phyloP scores from a whole-genome alignment of 768 basidiomycete genomes.

The Tephrocybe rancida region DNA sequence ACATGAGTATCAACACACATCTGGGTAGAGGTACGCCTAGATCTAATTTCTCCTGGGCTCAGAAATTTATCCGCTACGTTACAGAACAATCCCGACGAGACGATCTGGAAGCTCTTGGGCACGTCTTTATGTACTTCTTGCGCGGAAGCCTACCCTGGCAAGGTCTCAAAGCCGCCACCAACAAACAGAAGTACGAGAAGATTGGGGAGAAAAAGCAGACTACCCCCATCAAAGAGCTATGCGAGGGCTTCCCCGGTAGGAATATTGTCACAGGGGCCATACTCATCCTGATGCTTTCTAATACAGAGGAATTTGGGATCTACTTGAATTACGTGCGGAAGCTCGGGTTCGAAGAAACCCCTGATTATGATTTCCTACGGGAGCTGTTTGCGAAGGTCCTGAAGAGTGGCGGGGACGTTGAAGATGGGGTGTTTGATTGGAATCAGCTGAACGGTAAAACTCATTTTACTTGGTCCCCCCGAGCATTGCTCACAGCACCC shows the following conservation, averaged over 20 bases:
- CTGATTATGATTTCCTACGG: slow-evolving; percentile 97
- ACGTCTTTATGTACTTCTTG: slow-evolving; percentile 99
- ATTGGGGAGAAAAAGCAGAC: slow-evolving; percentile 99
- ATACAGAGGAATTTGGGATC: slow-evolving; percentile 93
- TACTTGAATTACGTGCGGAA: slow-evolving; percentile 99
- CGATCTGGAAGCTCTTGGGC: slow-evolving; percentile 97
- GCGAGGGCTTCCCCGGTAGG: slow-evolving; percentile 92
- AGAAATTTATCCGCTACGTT: slow-evolving; percentile 7
- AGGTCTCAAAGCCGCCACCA: slow-evolving; percentile 97
- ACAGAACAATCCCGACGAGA: slow-evolving; percentile 91
- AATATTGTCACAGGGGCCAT: slow-evolving; percentile 11
- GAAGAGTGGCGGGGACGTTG: slow-evolving; percentile 87
- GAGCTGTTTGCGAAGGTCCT: slow-evolving; percentile 94
- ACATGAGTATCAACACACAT: slow-evolving; percentile 99
- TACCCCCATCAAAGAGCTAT: slow-evolving; percentile 95
- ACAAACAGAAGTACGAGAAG: slow-evolving; percentile 99
- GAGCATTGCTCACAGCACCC: slow-evolving; percentile 5
- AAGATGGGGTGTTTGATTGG: slow-evolving; percentile 97
- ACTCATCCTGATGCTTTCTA: slow-evolving; percentile 11
- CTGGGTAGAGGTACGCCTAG: slow-evolving; percentile 79
- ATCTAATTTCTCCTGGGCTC: slow-evolving; percentile 4
- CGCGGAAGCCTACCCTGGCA: slow-evolving; percentile 98
- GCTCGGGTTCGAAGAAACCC: slow-evolving; percentile 98
- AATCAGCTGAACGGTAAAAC: slow-evolving; percentile 80
- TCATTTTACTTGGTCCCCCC: not conserved